These are phyloP conservation scores for Erodium texanum DNA, from an alignment of 441 rosid genomes.

Conservation along the genomic window DNA sequence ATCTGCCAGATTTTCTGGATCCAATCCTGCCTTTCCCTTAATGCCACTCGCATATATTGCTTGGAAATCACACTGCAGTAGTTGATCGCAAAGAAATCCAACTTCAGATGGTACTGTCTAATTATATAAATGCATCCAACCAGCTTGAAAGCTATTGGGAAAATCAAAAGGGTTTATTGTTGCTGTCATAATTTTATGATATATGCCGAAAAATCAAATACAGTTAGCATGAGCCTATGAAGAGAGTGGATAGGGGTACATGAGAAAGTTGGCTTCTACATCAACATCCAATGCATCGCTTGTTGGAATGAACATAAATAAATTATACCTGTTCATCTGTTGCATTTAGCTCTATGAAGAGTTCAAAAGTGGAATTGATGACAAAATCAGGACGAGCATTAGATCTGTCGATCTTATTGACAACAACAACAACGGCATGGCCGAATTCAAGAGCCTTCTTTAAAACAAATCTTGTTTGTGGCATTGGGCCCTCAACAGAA, in stretches of 20 bases:
- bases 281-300: slow-evolving; percentile 7
- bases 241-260: neutral
- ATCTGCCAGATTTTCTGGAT: slow-evolving; percentile 76
- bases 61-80: slow-evolving; percentile 90
- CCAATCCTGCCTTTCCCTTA: slow-evolving; percentile 86
- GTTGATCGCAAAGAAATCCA: slow-evolving; percentile 13
- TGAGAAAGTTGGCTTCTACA: neutral
- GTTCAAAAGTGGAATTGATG: slow-evolving; percentile 90
- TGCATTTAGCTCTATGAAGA: slow-evolving; percentile 88
- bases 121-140: neutral
- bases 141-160: neutral
- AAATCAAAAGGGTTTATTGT: slow-evolving; percentile 7
- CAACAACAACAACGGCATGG: slow-evolving; percentile 89
- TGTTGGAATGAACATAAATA: slow-evolving; percentile 4
- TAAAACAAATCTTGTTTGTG: slow-evolving; percentile 91
- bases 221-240: neutral
- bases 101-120: slow-evolving; percentile 7
- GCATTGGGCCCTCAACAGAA: slow-evolving; percentile 99
- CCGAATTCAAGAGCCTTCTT: slow-evolving; percentile 98
- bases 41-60: slow-evolving; percentile 90
- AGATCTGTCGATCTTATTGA: slow-evolving; percentile 91
- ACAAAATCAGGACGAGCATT: slow-evolving; percentile 94
- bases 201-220: neutral
- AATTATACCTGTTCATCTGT: slow-evolving; percentile 88
- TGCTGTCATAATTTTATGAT: neutral